phyloP scores from a whole-genome alignment of 345 rosid species.

The Dovyalis caffra region DNA sequence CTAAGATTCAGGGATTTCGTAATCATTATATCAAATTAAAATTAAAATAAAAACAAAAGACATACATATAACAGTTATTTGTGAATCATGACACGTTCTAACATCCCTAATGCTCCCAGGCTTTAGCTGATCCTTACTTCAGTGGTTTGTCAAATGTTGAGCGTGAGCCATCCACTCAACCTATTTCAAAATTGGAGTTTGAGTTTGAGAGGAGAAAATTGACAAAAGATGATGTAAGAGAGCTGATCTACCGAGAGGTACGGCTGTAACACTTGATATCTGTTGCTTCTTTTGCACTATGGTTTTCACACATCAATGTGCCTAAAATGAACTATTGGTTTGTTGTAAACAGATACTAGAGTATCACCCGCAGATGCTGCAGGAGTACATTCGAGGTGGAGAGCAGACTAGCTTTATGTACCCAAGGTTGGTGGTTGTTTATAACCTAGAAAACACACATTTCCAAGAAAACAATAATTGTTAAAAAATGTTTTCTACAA shows the following conservation, averaged over 20 bases:
- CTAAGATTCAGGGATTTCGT: neutral
- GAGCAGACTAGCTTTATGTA: conserved; percentile 97
- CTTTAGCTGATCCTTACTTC: conserved; percentile 89
- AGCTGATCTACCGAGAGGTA: conserved; percentile 97
- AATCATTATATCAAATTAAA: neutral
- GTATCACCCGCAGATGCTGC: conserved; percentile 97
- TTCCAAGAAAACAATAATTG: neutral
- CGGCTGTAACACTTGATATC: conserved; percentile 7
- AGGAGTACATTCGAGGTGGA: conserved; percentile 91
- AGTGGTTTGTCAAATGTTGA: conserved; percentile 80
- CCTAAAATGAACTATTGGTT: conserved; percentile 12
- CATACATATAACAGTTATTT: neutral
- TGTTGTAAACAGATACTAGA: conserved; percentile 68
- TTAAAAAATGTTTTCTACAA: neutral
- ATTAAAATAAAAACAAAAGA: neutral
- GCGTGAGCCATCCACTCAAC: conserved; percentile 82
- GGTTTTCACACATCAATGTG: neutral
- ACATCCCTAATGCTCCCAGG: conserved; percentile 48
- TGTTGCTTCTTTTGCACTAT: conserved; percentile 12
- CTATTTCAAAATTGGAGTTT: conserved; percentile 95
- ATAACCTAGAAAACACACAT: neutral
- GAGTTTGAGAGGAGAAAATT: conserved; percentile 97
- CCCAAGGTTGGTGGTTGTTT: conserved; percentile 53
- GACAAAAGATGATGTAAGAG: conserved; percentile 92
- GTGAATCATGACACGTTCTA: conserved; percentile 4